Percentiles rank a stretch among this genome's conserved stretches.
phyloP scores from a whole-genome alignment of 352 stramenopile genomes.

The Elongisporangium anandrum region DNA sequence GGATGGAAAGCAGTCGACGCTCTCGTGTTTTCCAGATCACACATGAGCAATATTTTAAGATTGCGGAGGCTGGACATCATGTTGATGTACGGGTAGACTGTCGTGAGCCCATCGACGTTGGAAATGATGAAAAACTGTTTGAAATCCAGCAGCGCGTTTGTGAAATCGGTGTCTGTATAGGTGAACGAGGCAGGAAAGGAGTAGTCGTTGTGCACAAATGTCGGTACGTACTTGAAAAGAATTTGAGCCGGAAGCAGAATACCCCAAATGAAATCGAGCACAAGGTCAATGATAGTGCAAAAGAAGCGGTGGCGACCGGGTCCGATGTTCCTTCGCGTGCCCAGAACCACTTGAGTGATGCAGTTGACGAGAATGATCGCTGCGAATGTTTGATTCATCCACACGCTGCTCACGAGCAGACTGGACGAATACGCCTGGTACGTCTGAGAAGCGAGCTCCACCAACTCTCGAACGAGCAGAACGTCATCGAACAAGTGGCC shows the following conservation, averaged over 20 bases:
- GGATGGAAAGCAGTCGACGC: too few species aligned
- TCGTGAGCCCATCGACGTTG: constrained; percentile 20
- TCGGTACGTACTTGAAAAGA: constrained; percentile 21
- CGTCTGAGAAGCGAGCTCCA: constrained; percentile 20
- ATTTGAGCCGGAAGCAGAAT: constrained; percentile 20
- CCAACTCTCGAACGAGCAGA: constrained; percentile 18
- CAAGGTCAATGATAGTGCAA: constrained; percentile 19
- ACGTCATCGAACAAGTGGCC: constrained; percentile 19
- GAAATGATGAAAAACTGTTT: constrained; percentile 32
- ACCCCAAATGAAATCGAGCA: constrained; percentile 24
- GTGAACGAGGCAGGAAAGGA: constrained; percentile 14
- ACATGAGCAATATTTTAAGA: constrained; percentile 20
- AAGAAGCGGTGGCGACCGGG: constrained; percentile 15
- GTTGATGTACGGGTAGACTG: constrained; percentile 22
- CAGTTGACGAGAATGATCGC: constrained; percentile 29
- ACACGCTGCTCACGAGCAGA: constrained; percentile 22
- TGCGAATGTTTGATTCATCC: constrained; percentile 27
- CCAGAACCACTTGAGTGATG: constrained; percentile 18
- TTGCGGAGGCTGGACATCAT: constrained; percentile 22
- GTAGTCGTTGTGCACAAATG: constrained; percentile 17
- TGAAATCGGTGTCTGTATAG: constrained; percentile 24
- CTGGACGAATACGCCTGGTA: constrained; percentile 23
- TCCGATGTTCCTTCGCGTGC: constrained; percentile 13
- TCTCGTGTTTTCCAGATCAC: too few species aligned
- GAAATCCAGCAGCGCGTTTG: constrained; percentile 22